Evolutionary conservation across 164 flowering plant genomes (phyloP), one percentile per base, ranked within the genome.

Genomic region (Liquidambar formosana): DNA sequence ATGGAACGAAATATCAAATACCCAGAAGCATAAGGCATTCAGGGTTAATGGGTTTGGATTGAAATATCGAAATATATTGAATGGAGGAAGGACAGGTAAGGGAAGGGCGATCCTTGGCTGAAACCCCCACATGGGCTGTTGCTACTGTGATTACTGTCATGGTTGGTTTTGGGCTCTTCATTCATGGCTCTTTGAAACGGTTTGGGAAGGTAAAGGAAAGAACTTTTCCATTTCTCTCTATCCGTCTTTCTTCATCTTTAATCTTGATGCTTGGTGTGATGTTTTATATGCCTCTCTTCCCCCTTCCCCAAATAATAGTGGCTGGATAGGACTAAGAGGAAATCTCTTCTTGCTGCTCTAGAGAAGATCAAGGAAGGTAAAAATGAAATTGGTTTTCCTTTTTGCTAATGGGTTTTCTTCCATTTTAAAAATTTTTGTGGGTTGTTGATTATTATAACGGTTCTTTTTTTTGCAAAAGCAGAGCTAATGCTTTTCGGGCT

Each of bases 401-500:
- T 1, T 27, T 46, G 57, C 44, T 23, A 27, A 45, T 60, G 12
- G 64, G 49, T 51, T 66, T 70, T 52, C 60, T 60, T 63, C 10
- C 11, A 18, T 64, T 53, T 25, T 33, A 68, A 8, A 16, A 12
- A 63, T 64, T 60, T 5, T 14, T 60, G n/a, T 70, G 14, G 33
- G 9, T 53, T 51, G 52, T 11, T 54, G 44, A 4, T 57, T 67
- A 15, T 41, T 56, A 28, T 27, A 10, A 51, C 65, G 63, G 18
- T 1, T 43, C n/a, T n/a, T 59, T n/a, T 11, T 73, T 66, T n/a
- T 64, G 68, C 19, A 41, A n/a, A n/a, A 65, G 61, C 91, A 94
- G 98, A 94, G 82, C 78, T 90, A 13, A 91, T 91, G 96, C 86
- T 91, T 51, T 89, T 94, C 77, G 97, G 94, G 67, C 70, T 94